phyloP scores from a whole-genome alignment of 129 eudicot genomes.

The Saposhnikovia divaricata region DNA sequence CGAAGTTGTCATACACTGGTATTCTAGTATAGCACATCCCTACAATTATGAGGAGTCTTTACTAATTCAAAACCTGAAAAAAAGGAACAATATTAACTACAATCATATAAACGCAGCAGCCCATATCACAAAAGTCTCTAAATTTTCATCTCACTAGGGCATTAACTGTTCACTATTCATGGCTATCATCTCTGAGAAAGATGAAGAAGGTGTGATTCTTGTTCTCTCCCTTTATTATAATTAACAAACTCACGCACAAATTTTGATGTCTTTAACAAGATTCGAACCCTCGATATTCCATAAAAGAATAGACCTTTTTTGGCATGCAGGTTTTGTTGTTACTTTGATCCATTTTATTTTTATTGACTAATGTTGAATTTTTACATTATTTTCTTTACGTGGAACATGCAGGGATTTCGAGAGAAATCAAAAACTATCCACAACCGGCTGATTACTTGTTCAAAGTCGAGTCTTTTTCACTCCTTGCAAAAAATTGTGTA shows the following conservation, averaged over 20 bases:
- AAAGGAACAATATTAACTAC: background rate
- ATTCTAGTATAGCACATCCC: background rate
- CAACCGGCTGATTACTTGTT: slow-evolving; percentile 3
- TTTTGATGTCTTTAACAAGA: too few species aligned
- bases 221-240: too few species aligned
- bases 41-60: background rate
- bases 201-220: background rate
- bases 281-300: too few species aligned
- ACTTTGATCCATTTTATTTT: background rate
- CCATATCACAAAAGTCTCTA: background rate
- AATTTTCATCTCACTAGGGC: background rate
- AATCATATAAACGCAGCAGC: background rate
- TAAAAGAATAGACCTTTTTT: too few species aligned
- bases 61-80: background rate
- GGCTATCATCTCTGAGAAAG: background rate
- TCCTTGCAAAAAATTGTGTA: background rate
- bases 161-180: background rate
- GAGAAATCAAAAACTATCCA: background rate
- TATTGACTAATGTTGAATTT: background rate
- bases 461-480: background rate
- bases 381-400: background rate
- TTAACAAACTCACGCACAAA: too few species aligned
- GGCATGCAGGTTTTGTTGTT: background rate
- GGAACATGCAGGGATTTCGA: background rate
- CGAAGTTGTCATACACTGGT: background rate